Evolutionary conservation across 176 grass and related monocot genomes (phyloP).

Genomic region (Eremochloa ophiuroides): DNA sequence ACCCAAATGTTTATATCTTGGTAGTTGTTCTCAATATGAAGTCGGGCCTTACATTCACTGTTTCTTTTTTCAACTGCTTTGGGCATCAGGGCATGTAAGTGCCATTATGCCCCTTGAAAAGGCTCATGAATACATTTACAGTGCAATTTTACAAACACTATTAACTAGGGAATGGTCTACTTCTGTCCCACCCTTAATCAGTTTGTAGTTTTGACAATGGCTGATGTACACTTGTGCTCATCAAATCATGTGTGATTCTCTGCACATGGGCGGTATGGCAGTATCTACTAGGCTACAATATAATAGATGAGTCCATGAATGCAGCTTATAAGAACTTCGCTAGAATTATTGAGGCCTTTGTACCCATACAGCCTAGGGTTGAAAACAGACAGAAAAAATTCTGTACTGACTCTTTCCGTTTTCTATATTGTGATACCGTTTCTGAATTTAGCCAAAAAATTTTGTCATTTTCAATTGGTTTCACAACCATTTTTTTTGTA

Average conservation of each 20-base stretch:
- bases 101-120: background rate
- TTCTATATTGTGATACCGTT: no score
- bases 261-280: background rate
- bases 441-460: no score
- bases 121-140: background rate
- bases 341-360: background rate
- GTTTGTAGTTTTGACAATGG: background rate
- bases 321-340: background rate
- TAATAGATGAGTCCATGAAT: background rate
- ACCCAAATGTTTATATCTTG: slow-evolving; percentile 10
- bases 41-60: background rate
- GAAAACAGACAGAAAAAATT: no score
- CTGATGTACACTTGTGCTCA: background rate
- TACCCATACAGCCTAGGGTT: background rate
- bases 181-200: background rate
- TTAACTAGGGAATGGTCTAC: background rate
- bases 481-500: no score
- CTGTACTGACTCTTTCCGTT: no score
- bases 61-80: slow-evolving; percentile 1
- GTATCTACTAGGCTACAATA: background rate
- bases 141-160: background rate
- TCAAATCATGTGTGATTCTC: background rate
- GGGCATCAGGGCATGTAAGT: background rate
- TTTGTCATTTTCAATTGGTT: no score
- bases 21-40: background rate